Evolutionary conservation across 225 moss, liverwort and hornwort species (phyloP).

Genomic region (Neckera pumila): DNA sequence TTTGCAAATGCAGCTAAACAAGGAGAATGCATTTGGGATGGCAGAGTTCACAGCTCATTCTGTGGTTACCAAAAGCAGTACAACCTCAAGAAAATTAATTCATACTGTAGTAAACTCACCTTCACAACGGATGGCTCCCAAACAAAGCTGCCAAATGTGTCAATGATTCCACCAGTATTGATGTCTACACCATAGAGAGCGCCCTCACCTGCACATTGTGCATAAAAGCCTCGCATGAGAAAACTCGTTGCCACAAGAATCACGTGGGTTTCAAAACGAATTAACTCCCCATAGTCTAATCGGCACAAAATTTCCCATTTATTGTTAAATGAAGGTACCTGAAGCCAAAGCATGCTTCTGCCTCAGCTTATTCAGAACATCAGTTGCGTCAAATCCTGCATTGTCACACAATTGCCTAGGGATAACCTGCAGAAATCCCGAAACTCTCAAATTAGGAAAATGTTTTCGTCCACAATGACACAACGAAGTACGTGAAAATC

Average conservation of each 20-base stretch:
- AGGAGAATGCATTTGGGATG: neutral
- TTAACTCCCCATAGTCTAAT: neutral
- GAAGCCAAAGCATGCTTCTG: conserved; percentile 87
- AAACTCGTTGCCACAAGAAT: neutral
- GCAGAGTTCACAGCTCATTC: neutral
- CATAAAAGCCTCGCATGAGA: neutral
- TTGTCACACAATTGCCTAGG: conserved; percentile 98
- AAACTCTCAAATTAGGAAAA: neutral
- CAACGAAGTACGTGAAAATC: neutral
- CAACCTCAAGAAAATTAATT: neutral
- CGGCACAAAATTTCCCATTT: neutral
- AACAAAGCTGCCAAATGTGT: conserved; percentile 74
- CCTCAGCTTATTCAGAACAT: conserved; percentile 91
- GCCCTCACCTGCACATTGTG: conserved; percentile 60
- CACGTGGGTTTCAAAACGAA: neutral
- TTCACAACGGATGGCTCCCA: conserved; percentile 98
- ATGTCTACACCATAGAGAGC: conserved; percentile 88
- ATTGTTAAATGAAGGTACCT: conserved; percentile 20
- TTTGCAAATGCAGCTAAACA: neutral
- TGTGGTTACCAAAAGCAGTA: neutral
- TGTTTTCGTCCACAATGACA: neutral
- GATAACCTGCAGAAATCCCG: conserved; percentile 50
- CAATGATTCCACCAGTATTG: conserved; percentile 76
- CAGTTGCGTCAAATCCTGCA: conserved; percentile 98
- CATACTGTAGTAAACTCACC: conserved; percentile 5